These are phyloP conservation scores for Metschnikowia orientalis DNA, from an alignment of 805 yeast genomes.

Conservation along the genomic window DNA sequence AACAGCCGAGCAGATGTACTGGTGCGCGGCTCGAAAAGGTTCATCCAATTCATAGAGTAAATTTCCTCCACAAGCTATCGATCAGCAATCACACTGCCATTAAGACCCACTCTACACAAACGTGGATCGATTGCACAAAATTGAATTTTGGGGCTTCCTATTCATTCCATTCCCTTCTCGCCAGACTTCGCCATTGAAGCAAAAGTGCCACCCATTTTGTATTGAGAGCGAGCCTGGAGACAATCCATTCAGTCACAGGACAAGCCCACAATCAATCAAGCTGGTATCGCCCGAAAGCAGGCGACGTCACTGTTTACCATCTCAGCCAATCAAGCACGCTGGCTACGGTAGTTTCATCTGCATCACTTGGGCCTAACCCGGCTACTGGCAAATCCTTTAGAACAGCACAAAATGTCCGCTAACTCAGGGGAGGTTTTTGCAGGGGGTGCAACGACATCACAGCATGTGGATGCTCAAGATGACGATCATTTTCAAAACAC, in stretches of 20 bases:
- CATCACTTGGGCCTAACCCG: too few relatives aligned
- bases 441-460: conserved; percentile 61
- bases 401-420: conserved; percentile 9
- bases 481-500: conserved; percentile 66
- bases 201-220: too few relatives aligned
- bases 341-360: too few relatives aligned
- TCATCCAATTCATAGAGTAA: conserved; percentile 11
- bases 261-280: too few relatives aligned
- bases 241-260: too few relatives aligned
- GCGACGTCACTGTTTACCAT: too few relatives aligned
- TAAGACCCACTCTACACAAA: conserved; percentile 4
- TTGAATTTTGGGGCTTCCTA: background rate
- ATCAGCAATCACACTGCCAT: conserved; percentile 9
- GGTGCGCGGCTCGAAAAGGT: conserved; percentile 16
- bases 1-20: conserved; percentile 15
- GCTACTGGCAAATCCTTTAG: background rate
- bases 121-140: background rate
- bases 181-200: too few relatives aligned
- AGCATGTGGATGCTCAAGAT: conserved; percentile 65
- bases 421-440: conserved; percentile 32
- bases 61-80: conserved; percentile 8
- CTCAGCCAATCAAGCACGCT: too few relatives aligned
- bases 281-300: too few relatives aligned
- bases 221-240: too few relatives aligned
- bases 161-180: conserved; percentile 4